phyloP scores from a whole-genome alignment of 345 rosid species.

The Hevea brasiliensis region DNA sequence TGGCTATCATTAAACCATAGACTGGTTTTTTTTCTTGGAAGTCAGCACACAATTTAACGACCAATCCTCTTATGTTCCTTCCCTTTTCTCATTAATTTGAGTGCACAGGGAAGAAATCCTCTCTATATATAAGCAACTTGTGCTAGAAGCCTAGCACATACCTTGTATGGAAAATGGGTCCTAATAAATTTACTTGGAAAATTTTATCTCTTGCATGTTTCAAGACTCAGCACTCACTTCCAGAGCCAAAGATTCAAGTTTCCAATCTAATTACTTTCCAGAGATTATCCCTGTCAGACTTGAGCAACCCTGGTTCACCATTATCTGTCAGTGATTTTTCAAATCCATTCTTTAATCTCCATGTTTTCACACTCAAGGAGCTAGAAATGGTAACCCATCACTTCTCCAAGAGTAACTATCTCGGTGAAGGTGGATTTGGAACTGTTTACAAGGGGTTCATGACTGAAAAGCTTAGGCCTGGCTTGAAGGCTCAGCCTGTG shows the following conservation, averaged over 20 bases:
- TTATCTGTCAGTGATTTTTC: conserved; percentile 42
- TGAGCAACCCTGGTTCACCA: conserved; percentile 42
- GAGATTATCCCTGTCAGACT: conserved; percentile 51
- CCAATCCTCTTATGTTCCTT: neutral
- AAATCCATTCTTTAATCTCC: conserved; percentile 40
- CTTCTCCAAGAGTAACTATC: conserved; percentile 41
- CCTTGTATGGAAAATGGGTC: conserved; percentile 26
- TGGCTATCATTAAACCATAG: conserved; percentile 9
- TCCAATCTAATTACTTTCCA: conserved; percentile 24
- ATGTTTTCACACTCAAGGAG: conserved; percentile 53
- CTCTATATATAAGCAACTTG: neutral
- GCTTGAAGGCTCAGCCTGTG: conserved; percentile 53
- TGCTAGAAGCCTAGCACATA: neutral
- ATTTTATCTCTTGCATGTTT: conserved; percentile 30
- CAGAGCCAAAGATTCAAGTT: conserved; percentile 1
- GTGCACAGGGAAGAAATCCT: no score
- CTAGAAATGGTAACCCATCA: conserved; percentile 35
- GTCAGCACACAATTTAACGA: neutral
- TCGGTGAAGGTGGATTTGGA: conserved; percentile 75
- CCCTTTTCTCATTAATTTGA: neutral
- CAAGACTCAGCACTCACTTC: conserved; percentile 8
- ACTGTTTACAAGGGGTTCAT: conserved; percentile 58
- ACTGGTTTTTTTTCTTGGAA: neutral
- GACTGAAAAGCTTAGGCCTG: conserved; percentile 44
- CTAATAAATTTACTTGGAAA: conserved; percentile 30